A percentile compares a stretch with the other conserved stretches of the same genome.
phyloP scores from a whole-genome alignment of 768 basidiomycete genomes.

The Calocera cornea region DNA sequence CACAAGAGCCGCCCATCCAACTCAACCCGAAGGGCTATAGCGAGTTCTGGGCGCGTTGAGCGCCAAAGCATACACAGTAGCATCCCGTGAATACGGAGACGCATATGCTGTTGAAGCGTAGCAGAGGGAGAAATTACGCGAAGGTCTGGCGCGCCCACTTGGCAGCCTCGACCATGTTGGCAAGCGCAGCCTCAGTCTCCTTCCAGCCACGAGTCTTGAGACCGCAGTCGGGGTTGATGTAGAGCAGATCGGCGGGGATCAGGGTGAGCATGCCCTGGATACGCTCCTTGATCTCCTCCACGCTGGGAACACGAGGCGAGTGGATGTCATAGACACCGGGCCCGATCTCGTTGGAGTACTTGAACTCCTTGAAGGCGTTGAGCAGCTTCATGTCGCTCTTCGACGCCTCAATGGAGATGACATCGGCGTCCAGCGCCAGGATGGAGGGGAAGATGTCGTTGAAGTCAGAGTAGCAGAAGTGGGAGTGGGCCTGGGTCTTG shows the following conservation, averaged over 20 bases:
- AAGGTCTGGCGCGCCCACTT: constrained; percentile 82
- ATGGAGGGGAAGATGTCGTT: constrained; percentile 98
- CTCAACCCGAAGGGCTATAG: constrained; percentile 6
- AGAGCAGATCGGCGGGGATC: constrained; percentile 67
- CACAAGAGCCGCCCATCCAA: constrained; percentile 5
- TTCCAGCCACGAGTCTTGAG: constrained; percentile 98
- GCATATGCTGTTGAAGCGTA: constrained; percentile 76
- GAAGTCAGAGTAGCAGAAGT: constrained; percentile 99
- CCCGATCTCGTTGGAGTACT: constrained; percentile 94
- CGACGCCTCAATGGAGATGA: constrained; percentile 96
- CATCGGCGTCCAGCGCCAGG: constrained; percentile 91
- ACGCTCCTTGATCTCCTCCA: constrained; percentile 89
- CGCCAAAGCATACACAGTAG: constrained; percentile 3
- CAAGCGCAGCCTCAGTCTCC: constrained; percentile 65
- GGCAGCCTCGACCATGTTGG: constrained; percentile 82
- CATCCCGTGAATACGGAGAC: constrained; percentile 5
- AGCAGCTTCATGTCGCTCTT: constrained; percentile 98
- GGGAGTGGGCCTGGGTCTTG: constrained; percentile 91
- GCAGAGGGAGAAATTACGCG: constrained; percentile 39
- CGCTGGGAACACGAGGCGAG: constrained; percentile 91
- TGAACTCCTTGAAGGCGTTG: constrained; percentile 85
- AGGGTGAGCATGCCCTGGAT: constrained; percentile 70
- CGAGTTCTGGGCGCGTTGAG: constrained; percentile 6
- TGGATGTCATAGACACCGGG: constrained; percentile 99
- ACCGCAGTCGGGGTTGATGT: constrained; percentile 96